Conservation (phyloP, 169 alveolate genomes). For the Fabrea salina region DNA sequence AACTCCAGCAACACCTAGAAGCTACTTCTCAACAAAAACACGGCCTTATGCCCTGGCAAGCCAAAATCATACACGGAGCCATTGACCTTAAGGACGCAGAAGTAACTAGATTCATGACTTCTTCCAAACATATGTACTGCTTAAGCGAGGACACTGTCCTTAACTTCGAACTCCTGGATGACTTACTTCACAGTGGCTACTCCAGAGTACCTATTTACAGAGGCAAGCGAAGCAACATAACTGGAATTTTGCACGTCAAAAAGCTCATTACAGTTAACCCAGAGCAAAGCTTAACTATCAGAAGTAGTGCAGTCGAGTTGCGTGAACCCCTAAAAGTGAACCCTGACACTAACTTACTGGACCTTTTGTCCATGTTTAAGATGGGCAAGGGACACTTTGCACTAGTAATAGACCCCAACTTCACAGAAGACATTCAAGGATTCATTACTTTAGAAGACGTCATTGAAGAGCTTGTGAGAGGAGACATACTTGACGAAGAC, state of each 20-base stretch:
- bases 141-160: conserved; percentile 55
- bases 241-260: conserved; percentile 5
- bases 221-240: conserved; percentile 26
- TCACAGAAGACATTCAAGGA: not conserved
- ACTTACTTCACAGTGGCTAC: conserved; percentile 74
- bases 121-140: conserved; percentile 63
- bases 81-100: conserved; percentile 68
- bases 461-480: not conserved
- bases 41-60: conserved; percentile 45
- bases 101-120: conserved; percentile 62
- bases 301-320: not conserved
- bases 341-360: not conserved
- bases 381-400: conserved; percentile 8
- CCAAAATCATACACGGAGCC: conserved; percentile 72
- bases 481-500: not conserved
- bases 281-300: not conserved
- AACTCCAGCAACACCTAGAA: conserved; percentile 41
- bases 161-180: conserved; percentile 46
- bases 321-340: not conserved
- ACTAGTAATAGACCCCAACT: not conserved
- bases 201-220: conserved; percentile 83
- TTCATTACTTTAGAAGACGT: not conserved
- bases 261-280: not conserved
- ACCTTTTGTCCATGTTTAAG: not conserved
- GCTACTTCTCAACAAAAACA: conserved; percentile 34